Evolutionary conservation across 805 yeast species (phyloP).

Genomic region (Wickerhamomyces pijperi): DNA sequence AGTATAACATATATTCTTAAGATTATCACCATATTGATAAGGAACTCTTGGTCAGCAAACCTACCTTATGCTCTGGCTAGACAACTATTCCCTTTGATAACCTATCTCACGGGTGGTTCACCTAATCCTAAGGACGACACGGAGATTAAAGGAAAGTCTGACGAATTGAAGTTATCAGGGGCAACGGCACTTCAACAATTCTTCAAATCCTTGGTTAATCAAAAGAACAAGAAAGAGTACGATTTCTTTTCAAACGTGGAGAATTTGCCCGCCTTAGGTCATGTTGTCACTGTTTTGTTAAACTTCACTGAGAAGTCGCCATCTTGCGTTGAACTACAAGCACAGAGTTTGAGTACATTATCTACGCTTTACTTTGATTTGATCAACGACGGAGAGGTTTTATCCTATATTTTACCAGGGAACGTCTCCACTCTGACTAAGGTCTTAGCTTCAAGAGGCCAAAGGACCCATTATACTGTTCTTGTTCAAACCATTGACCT

Average conservation of each 20-base stretch:
- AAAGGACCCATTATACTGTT: slow-evolving; percentile 27
- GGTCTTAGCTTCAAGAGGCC: slow-evolving; percentile 21
- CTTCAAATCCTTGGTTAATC: slow-evolving; percentile 19
- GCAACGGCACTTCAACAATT: slow-evolving; percentile 20
- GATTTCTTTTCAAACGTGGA: slow-evolving; percentile 21
- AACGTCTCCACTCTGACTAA: slow-evolving; percentile 34
- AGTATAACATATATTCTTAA: slow-evolving; percentile 34
- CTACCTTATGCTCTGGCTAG: slow-evolving; percentile 26
- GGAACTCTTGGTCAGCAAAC: slow-evolving; percentile 33
- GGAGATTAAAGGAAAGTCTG: slow-evolving; percentile 18
- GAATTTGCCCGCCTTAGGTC: slow-evolving; percentile 35
- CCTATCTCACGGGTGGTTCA: slow-evolving; percentile 34
- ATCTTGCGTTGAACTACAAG: slow-evolving; percentile 19
- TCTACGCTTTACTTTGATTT: slow-evolving; percentile 22
- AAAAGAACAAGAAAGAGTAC: slow-evolving; percentile 12
- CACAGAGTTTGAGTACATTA: slow-evolving; percentile 24
- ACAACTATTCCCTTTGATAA: slow-evolving; percentile 36
- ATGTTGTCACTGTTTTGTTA: slow-evolving; percentile 32
- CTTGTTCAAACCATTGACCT: slow-evolving; percentile 20
- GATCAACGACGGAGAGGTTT: slow-evolving; percentile 33
- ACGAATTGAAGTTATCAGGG: slow-evolving; percentile 28
- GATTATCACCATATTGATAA: slow-evolving; percentile 32
- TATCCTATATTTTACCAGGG: slow-evolving; percentile 42
- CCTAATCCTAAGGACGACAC: slow-evolving; percentile 24
- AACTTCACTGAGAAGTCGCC: slow-evolving; percentile 21